Base-by-base conservation (phyloP, 495 filamentous ascomycete species). In the Penicillium maclennaniae region DNA sequence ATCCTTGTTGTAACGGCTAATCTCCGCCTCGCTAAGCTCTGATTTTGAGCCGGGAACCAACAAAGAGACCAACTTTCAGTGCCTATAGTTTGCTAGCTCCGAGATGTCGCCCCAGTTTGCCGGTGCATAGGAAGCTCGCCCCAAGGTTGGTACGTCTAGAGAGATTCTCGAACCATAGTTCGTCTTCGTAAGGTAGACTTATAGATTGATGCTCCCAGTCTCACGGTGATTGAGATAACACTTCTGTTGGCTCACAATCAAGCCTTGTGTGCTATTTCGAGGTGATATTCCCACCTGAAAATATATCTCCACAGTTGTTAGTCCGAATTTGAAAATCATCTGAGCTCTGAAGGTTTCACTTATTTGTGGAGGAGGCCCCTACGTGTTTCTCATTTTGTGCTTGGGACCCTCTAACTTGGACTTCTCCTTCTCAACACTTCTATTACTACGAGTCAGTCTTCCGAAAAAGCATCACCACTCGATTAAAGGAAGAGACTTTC, bases 61-160 rank as follows among this genome's bases (percentile, higher is more conserved):
- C 60, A 66, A 57, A 63, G 60, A 60, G 28, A 38, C 37, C 43
- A 34, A 45, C 20, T 61, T 54, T 56, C n/a, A 56, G 52, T 43
- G 45, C 38, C 23, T 20, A 39, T 38, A 38, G 9, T 36, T 48
- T 21, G 14, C 44, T 57, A 27, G 31, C 25, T 39, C 38, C 28
- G 45, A 34, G 15, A 19, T 23, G 17, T 28, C 43, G 4, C n/a
- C 26, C 23, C 42, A 31, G 37, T 47, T 43, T 45, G 31, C 37
- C 47, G 44, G 34, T 34, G 31, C 27, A 36, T 5, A 26, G 28
- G 17, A 45, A 21, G 8, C 34, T 28, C 7, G n/a, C 27, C 2
- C 8, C 10, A 34, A 34, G 3, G 10, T 34, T 34, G 10, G 10
- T 34, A 34, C 7, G 9, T 34, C 8, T 34, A 34, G 31, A 34